Evolutionary conservation across 1,284 basidiomycete genomes (phyloP).

Genomic region (Cryptococcus deneoformans): DNA sequence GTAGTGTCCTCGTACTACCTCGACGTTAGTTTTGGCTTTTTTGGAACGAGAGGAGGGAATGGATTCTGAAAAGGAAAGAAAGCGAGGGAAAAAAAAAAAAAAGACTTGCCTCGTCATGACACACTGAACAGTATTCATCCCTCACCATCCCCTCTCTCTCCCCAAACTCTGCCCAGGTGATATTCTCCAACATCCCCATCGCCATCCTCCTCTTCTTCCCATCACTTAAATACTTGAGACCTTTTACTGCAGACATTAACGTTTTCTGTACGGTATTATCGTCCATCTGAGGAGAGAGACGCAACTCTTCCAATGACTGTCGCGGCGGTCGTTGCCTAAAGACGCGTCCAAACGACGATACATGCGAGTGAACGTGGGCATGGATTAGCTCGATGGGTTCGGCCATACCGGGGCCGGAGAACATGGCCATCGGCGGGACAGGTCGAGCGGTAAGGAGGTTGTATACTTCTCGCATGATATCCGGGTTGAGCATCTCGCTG

Average conservation of each 20-base stretch:
- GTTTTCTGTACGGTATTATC: conserved; percentile 11
- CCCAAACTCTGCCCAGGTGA: conserved; percentile 13
- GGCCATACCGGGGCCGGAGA: not conserved
- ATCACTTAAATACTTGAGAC: conserved; percentile 7
- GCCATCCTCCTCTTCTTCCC: conserved; percentile 13
- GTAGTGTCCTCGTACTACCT: conserved; percentile 26
- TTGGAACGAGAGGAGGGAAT: not conserved
- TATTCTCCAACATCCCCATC: conserved; percentile 13
- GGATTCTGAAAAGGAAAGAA: no score
- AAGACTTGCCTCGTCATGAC: conserved; percentile 30
- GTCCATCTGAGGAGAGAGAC: conserved; percentile 10
- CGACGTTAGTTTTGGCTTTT: conserved; percentile 3
- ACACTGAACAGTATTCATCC: conserved; percentile 36
- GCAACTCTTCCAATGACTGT: not conserved
- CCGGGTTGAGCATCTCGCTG: conserved; percentile 2
- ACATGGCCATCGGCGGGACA: not conserved
- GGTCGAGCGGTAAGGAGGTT: not conserved
- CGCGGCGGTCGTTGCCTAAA: not conserved
- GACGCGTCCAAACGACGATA: not conserved
- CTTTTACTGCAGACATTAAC: conserved; percentile 6
- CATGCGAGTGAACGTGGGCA: not conserved
- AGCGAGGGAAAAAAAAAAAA: not conserved
- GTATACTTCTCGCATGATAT: conserved; percentile 5
- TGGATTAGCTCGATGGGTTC: not conserved
- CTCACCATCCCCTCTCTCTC: conserved; percentile 18